phyloP scores from a whole-genome alignment of 1,284 basidiomycete species.

The Trichosporon ovoides region DNA sequence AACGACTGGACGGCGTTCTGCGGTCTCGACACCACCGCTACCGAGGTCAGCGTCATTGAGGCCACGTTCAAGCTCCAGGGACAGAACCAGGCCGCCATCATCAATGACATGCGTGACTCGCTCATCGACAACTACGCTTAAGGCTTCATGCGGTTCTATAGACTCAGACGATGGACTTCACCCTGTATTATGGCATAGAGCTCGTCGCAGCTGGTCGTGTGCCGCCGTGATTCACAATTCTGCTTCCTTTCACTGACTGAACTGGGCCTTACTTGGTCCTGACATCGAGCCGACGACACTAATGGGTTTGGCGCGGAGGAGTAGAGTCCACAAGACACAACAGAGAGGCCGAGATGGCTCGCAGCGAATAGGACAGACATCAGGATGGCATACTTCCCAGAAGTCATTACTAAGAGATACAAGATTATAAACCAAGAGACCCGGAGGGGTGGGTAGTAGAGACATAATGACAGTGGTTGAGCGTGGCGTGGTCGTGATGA shows the following conservation, averaged over 20 bases:
- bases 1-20: constrained; percentile 99
- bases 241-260: no score
- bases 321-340: not conserved
- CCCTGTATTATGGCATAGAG: constrained; percentile 7
- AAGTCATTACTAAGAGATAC: constrained; percentile 3
- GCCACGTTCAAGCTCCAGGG: constrained; percentile 90
- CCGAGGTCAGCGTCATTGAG: constrained; percentile 97
- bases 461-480: not conserved
- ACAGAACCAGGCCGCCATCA: constrained; percentile 74
- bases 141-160: not conserved
- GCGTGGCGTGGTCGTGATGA: no score
- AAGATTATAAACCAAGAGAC: not conserved
- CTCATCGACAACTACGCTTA: constrained; percentile 91
- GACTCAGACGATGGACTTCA: constrained; percentile 3
- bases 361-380: no score
- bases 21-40: constrained; percentile 92
- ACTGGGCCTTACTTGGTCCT: no score
- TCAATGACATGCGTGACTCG: constrained; percentile 89
- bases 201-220: no score
- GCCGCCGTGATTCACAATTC: no score
- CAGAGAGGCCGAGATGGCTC: no score
- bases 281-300: no score
- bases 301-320: no score
- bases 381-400: no score
- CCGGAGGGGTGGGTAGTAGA: not conserved